Conservation (phyloP, 129 eudicot species). For the Lactuca saligna region DNA sequence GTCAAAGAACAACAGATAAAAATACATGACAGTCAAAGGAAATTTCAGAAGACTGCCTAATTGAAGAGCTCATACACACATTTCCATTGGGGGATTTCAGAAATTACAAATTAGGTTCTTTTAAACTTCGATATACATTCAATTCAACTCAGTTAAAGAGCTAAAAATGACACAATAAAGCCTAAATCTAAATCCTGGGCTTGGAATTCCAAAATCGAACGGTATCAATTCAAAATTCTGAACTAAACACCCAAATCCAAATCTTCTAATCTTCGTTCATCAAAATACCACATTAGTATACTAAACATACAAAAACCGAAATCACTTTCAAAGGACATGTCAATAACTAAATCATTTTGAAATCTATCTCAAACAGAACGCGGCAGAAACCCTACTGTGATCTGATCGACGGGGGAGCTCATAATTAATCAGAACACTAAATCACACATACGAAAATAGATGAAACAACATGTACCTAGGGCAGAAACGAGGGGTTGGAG, state of each 20-base stretch:
- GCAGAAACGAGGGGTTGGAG: slow-evolving; percentile 96
- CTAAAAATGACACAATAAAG: not conserved
- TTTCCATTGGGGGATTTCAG: not conserved
- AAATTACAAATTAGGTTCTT: slow-evolving; percentile 1
- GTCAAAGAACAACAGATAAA: not conserved
- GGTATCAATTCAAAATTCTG: not conserved
- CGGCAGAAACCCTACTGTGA: slow-evolving; percentile 5
- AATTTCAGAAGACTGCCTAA: not conserved
- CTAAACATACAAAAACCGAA: not conserved
- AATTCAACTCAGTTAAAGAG: not conserved
- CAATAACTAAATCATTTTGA: not conserved
- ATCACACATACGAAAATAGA: not conserved
- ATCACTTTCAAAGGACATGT: not conserved
- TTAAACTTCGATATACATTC: not conserved
- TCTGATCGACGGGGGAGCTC: not conserved
- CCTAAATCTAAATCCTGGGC: slow-evolving; percentile 3
- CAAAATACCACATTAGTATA: not conserved
- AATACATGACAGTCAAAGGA: not conserved
- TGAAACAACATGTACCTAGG: slow-evolving; percentile 43
- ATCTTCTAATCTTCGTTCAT: slow-evolving; percentile 11
- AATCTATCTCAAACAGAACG: slow-evolving; percentile 8
- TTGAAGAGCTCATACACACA: not conserved
- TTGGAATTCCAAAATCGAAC: slow-evolving; percentile 2
- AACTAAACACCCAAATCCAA: slow-evolving; percentile 8
- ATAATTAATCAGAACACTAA: not conserved